Evolutionary conservation across 345 rosid genomes (phyloP).

Genomic region (Brassica rapa): DNA sequence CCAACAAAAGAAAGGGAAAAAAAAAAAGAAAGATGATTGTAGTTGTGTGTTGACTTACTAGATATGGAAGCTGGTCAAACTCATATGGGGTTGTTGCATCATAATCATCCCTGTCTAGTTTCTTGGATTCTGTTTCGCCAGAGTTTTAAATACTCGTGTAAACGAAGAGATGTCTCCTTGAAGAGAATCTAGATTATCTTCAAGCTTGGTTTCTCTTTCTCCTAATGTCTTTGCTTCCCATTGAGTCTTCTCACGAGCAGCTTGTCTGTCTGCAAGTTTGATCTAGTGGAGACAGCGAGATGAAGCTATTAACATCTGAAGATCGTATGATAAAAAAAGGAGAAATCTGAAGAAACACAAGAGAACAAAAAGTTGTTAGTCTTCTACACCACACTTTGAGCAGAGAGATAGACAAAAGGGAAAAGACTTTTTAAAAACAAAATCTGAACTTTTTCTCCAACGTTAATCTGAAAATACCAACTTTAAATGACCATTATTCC

Average conservation of each 20-base stretch:
- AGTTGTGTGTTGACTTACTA: constrained; percentile 50
- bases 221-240: constrained; percentile 88
- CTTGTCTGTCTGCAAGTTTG: constrained; percentile 96
- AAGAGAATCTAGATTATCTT: too few species aligned
- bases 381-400: too few species aligned
- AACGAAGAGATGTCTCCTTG: constrained; percentile 50
- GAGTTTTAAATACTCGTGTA: constrained; percentile 58
- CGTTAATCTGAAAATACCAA: too few species aligned
- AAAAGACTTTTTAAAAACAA: too few species aligned
- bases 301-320: background rate
- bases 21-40: background rate
- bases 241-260: constrained; percentile 78
- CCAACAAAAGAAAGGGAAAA: background rate
- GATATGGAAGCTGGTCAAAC: constrained; percentile 55
- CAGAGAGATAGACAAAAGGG: too few species aligned
- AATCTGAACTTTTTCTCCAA: too few species aligned
- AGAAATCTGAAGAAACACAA: too few species aligned
- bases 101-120: constrained; percentile 47
- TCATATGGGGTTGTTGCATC: constrained; percentile 52
- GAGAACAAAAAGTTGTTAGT: too few species aligned
- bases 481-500: too few species aligned
- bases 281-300: constrained; percentile 47
- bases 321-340: too few species aligned
- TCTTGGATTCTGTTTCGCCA: constrained; percentile 49
- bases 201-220: constrained; percentile 36